Conservation (phyloP, 2,329 filamentous ascomycete species). For the Sporothrix protearum region DNA sequence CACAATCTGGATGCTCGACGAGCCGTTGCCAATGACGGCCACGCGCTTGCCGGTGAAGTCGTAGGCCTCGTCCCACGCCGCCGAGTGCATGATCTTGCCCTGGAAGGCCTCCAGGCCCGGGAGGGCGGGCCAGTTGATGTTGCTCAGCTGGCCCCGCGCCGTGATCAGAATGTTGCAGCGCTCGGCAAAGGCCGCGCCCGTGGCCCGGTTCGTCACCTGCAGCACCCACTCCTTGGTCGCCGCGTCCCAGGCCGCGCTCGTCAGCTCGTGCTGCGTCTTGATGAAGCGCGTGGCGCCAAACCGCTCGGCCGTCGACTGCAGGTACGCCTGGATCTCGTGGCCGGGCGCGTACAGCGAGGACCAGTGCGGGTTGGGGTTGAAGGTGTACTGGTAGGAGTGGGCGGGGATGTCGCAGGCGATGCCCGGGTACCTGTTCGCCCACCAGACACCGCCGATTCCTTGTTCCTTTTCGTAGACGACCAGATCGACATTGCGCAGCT, state of each 20-base stretch:
- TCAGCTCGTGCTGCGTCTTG: conserved; percentile 42
- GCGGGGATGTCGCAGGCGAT: conserved; percentile 41
- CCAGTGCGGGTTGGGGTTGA: conserved; percentile 55
- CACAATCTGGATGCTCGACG: conserved; percentile 52
- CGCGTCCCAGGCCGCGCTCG: conserved; percentile 42
- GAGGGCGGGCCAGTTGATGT: conserved; percentile 44
- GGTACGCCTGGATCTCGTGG: conserved; percentile 49
- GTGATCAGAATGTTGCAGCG: conserved; percentile 41
- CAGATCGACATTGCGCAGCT: conserved; percentile 36
- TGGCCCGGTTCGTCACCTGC: conserved; percentile 35
- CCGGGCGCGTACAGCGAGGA: conserved; percentile 49
- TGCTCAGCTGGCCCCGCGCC: conserved; percentile 43
- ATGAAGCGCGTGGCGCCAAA: conserved; percentile 48
- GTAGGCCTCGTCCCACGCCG: conserved; percentile 46
- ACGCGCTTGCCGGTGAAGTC: conserved; percentile 48
- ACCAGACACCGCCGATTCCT: conserved; percentile 38
- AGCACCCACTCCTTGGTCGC: conserved; percentile 37
- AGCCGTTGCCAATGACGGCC: conserved; percentile 52
- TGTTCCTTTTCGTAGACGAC: conserved; percentile 39
- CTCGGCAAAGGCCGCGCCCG: conserved; percentile 41
- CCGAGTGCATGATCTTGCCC: conserved; percentile 47
- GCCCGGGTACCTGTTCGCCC: conserved; percentile 37
- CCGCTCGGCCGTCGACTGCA: conserved; percentile 45
- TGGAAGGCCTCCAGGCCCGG: conserved; percentile 41
- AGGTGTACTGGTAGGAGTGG: conserved; percentile 55